phyloP scores from a whole-genome alignment of 2,329 filamentous ascomycete species.

The Aspergillus novofumigatus region DNA sequence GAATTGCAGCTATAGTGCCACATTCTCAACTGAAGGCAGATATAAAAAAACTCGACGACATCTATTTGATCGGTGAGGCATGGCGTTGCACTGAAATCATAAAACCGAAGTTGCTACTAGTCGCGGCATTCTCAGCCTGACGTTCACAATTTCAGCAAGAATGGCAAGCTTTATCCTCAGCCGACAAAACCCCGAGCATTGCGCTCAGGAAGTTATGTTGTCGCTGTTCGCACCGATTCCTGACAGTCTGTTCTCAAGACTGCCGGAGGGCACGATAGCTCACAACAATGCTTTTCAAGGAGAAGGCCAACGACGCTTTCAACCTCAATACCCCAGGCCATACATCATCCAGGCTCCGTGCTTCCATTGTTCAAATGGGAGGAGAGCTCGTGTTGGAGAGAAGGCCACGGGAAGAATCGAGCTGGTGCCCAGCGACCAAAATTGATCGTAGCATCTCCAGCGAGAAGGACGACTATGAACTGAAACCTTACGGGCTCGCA shows the following conservation, averaged over 20 bases:
- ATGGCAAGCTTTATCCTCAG: constrained; percentile 55
- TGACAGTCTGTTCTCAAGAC: constrained; percentile 12
- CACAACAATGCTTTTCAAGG: constrained; percentile 71
- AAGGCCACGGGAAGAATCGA: constrained; percentile 64
- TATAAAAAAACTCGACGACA: constrained; percentile 69
- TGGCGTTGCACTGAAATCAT: constrained; percentile 14
- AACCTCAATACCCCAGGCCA: constrained; percentile 71
- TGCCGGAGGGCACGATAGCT: constrained; percentile 29
- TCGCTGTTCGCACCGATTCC: constrained; percentile 32
- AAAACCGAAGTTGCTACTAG: constrained; percentile 18
- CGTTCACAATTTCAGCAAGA: constrained; percentile 20
- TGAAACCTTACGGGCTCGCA: constrained; percentile 48
- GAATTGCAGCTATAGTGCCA: constrained; percentile 88
- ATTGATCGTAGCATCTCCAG: constrained; percentile 55
- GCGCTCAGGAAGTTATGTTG: constrained; percentile 53
- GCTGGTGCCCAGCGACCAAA: constrained; percentile 58
- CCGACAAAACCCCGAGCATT: constrained; percentile 66
- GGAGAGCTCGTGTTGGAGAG: constrained; percentile 23
- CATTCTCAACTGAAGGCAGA: constrained; percentile 74
- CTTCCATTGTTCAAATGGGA: constrained; percentile 23
- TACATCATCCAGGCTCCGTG: constrained; percentile 54
- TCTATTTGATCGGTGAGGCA: constrained; percentile 75
- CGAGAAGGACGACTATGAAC: constrained; percentile 81
- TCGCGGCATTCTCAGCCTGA: constrained; percentile 23
- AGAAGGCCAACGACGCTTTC: constrained; percentile 62